Conservation (phyloP, 306 rosid species). For the Vigna angularis region DNA sequence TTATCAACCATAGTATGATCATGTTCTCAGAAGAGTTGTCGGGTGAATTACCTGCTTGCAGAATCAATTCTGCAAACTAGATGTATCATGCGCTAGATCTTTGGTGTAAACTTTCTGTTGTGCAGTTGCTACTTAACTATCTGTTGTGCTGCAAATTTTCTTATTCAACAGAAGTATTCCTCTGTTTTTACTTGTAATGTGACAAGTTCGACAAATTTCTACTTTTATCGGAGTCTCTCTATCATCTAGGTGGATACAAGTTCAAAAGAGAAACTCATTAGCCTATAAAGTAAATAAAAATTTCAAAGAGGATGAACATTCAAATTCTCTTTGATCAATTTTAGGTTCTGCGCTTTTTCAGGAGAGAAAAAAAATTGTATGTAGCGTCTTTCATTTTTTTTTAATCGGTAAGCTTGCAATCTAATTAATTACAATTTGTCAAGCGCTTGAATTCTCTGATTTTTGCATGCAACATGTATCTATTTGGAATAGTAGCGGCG, state of each 20-base stretch:
- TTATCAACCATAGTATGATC: neutral
- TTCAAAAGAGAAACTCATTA: neutral
- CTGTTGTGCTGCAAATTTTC: neutral
- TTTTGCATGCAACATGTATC: neutral
- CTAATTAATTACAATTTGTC: neutral
- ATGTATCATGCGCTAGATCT: neutral
- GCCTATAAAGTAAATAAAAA: neutral
- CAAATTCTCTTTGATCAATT: neutral
- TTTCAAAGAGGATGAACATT: neutral
- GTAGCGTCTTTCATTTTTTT: neutral
- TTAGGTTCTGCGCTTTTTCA: neutral
- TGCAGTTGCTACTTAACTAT: neutral
- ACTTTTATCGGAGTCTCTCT: neutral
- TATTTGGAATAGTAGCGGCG: neutral
- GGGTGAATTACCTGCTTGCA: neutral
- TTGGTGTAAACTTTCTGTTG: neutral
- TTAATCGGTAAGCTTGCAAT: neutral
- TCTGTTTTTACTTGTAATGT: neutral
- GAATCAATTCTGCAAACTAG: slow-evolving; percentile 2
- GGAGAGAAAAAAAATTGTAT: neutral
- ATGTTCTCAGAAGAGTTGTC: neutral
- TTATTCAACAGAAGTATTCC: neutral
- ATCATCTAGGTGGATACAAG: too few relatives aligned
- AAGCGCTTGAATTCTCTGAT: neutral
- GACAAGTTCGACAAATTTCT: neutral